Evolutionary conservation across 352 stramenopile species (phyloP).

Genomic region (Pilasporangium apinafurcum): DNA sequence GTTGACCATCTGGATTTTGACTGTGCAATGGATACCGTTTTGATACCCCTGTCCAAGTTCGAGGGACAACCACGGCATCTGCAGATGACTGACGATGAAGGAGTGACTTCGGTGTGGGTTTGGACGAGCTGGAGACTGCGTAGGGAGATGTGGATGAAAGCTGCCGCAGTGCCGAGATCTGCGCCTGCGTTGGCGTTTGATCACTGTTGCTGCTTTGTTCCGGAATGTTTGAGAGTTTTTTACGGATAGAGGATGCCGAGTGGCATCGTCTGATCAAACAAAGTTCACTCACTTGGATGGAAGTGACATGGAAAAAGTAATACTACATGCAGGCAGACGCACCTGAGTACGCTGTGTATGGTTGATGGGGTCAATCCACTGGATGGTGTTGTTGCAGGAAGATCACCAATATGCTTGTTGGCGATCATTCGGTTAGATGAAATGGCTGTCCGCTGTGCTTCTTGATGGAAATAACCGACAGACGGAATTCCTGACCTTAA

Average conservation of each 20-base stretch:
- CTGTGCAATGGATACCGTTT: background rate
- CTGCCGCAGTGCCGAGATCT: conserved; percentile 31
- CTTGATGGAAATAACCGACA: too few species aligned
- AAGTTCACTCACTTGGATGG: too few species aligned
- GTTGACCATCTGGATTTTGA: too few species aligned
- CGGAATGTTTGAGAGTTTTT: conserved; percentile 53
- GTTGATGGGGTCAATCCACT: conserved; percentile 9
- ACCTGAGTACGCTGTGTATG: conserved; percentile 19
- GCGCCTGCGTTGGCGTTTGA: conserved; percentile 21
- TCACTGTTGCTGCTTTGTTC: conserved; percentile 44
- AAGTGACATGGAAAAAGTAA: too few species aligned
- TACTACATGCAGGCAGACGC: background rate
- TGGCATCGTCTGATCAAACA: conserved; percentile 61
- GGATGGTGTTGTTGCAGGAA: background rate
- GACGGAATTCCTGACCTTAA: background rate
- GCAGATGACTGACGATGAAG: conserved; percentile 5
- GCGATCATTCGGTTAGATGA: too few species aligned
- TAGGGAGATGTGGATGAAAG: too few species aligned
- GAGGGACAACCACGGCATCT: too few species aligned
- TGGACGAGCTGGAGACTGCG: conserved; percentile 5
- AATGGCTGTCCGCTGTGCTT: too few species aligned
- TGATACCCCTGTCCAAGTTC: too few species aligned
- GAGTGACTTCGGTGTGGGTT: conserved; percentile 13
- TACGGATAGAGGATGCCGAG: conserved; percentile 57
- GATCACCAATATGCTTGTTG: too few species aligned